A percentile compares a stretch with the other conserved stretches of the same genome.
phyloP scores from a whole-genome alignment of 2,329 filamentous ascomycete species.

The Epichloe uncinata region DNA sequence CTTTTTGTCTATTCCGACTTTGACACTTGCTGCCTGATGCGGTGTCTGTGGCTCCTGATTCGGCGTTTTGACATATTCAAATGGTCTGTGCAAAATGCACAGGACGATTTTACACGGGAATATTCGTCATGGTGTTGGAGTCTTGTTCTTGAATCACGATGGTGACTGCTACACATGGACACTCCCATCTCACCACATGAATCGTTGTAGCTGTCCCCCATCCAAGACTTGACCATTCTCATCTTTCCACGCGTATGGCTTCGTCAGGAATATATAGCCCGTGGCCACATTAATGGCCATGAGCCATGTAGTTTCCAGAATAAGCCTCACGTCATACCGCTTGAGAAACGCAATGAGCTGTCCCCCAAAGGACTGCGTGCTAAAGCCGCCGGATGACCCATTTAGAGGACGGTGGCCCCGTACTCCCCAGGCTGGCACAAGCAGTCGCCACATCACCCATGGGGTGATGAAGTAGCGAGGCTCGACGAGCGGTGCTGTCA shows the following conservation, averaged over 20 bases:
- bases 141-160: background rate
- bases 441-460: conserved; percentile 83
- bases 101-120: background rate
- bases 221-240: conserved; percentile 39
- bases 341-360: conserved; percentile 5
- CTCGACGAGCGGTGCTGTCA: conserved; percentile 86
- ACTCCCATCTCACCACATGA: conserved; percentile 56
- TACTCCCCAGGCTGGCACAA: conserved; percentile 45
- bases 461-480: conserved; percentile 93
- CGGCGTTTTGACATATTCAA: background rate
- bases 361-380: background rate
- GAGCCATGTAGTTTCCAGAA: conserved; percentile 57
- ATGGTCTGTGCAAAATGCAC: background rate
- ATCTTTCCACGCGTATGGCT: conserved; percentile 52
- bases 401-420: conserved; percentile 8
- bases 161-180: too few relatives aligned
- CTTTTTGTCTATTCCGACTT: background rate
- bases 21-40: background rate
- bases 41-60: background rate
- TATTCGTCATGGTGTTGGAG: background rate
- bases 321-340: conserved; percentile 32
- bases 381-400: background rate
- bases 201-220: conserved; percentile 49
- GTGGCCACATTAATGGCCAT: conserved; percentile 49
- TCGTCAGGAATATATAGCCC: conserved; percentile 56